Evolutionary conservation across 176 grass and related monocot species (phyloP), one percentile per base, ranked within the genome.

Genomic region (Chloris gayana): DNA sequence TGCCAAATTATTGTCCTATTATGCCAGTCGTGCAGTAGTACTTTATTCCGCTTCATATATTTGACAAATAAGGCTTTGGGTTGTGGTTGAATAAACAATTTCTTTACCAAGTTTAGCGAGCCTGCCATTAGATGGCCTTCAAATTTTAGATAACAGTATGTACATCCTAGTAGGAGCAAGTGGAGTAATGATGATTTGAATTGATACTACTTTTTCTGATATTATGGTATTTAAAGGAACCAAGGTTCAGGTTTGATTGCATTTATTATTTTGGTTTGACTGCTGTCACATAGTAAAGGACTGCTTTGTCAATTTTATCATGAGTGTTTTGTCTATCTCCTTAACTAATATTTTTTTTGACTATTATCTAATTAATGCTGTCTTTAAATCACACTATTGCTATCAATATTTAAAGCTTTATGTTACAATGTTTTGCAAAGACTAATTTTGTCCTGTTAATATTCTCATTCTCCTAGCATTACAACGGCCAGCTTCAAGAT

Each of bases 401-500:
- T 35, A 69, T 69, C 30, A 74, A 32, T 22, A 44, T 38, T 26
- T 63, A 37, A 17, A 69, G 26, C 8, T 70, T 75, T 70, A 47
- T 70, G 14, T 42, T 53, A 75, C 24, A 63, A 54, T 46, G 13
- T 64, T 64, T 29, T 68, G 12, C 14, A 14, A 41, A 27, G 25
- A 64, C 56, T 85, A 57, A 89, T 53, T 69, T 66, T 25, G 10
- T 72, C 41, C 34, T 72, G 37, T 70, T 39, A 33, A 33, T 69
- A 4, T 75, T 10, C 64, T 54, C 17, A 11, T 77, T 51, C 14
- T 69, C 27, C 17, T 49, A 99, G 96, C 34, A 78, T 63, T 93
- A 93, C 74, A 93, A 82, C 12, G 88, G 88, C 25, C 82, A 78
- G 76, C 90, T 99, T 78, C 86, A 93, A 76, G 93, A 99, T 87